Base-by-base conservation (phyloP, 2,329 filamentous ascomycete genomes). In the Neophaeococcomyces mojaviensis region DNA sequence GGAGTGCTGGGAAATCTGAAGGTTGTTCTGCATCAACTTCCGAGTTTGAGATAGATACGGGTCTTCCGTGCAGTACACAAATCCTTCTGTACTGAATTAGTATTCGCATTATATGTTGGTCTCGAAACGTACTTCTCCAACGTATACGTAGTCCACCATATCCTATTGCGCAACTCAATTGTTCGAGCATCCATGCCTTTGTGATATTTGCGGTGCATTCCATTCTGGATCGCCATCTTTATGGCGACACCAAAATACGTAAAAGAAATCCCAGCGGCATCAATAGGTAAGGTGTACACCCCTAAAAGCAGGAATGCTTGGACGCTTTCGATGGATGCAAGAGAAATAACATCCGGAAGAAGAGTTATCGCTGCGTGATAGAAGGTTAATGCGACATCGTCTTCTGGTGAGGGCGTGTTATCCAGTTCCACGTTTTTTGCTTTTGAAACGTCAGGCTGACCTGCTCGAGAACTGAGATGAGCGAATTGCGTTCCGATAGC, bases 291-390 rank as follows among this genome's bases (percentile, higher is more conserved):
- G 0, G 69, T 67, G 50, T 75, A 77, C 18, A 72, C 63, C 1
- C 69, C 73, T n/a, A 77, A 66, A 9, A 77, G 62, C 4, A 77
- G 58, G 46, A 70, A 76, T 0, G 72, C 74, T 55, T 77, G 73
- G 0, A 76, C 72, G 42, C 73, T 74, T 55, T 75, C 69, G 5
- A 76, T 59, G 1, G 72, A 76, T 1, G 72, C 68, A 18, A 69
- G 61, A 1, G 71, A 70, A 31, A 77, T 76, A 26, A 74, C 68
- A 41, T 76, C 73, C 1, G 73, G 70, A 0, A 77, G 58, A 3
- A 76, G 61, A 37, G 66, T 68, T 44, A 68, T 67, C 0, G 73
- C 72, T 49, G 68, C 66, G 45, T 74, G 69, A 47, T 76, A 76
- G 49, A 77, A 73, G 47, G 66, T 67, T 2, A 70, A 63, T 1